A percentile compares a stretch with the other conserved stretches of the same genome.
Conservation (phyloP, 179 eudicot species). For the Beta lomatogona region DNA sequence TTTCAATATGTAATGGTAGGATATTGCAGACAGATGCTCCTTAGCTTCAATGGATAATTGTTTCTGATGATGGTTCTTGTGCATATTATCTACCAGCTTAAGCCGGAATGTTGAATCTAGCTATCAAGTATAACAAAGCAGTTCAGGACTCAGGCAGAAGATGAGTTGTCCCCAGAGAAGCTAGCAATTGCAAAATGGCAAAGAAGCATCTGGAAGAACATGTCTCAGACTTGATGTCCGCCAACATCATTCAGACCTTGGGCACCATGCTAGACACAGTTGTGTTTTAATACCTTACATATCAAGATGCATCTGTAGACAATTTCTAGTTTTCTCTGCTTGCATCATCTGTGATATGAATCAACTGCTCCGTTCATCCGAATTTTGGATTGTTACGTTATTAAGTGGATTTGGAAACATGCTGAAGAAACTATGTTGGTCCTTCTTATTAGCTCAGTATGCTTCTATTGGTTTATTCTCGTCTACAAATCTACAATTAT, state of each 20-base stretch:
- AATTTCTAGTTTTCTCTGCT: not conserved
- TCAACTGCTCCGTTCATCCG: too few species aligned
- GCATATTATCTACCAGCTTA: not conserved
- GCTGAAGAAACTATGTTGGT: too few species aligned
- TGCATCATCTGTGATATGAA: too few species aligned
- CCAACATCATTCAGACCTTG: constrained; percentile 84
- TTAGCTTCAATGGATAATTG: not conserved
- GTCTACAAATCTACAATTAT: too few species aligned
- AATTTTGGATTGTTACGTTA: not conserved
- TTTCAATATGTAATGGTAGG: not conserved
- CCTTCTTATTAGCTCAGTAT: too few species aligned
- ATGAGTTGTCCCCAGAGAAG: constrained; percentile 58
- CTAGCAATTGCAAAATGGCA: too few species aligned
- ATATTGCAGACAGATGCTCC: not conserved
- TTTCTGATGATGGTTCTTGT: not conserved
- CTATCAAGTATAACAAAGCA: constrained; percentile 78
- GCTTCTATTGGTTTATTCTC: too few species aligned
- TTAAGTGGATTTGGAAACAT: too few species aligned
- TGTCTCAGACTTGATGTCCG: not conserved
- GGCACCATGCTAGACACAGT: constrained; percentile 93
- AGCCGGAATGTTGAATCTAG: constrained; percentile 56
- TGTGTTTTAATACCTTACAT: constrained; percentile 42
- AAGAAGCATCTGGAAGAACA: too few species aligned
- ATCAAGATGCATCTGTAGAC: not conserved
- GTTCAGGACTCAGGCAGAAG: constrained; percentile 68